Evolutionary conservation across 2,329 filamentous ascomycete species (phyloP), one percentile per base, ranked within the genome.

Genomic region (Alternaria gaisen): DNA sequence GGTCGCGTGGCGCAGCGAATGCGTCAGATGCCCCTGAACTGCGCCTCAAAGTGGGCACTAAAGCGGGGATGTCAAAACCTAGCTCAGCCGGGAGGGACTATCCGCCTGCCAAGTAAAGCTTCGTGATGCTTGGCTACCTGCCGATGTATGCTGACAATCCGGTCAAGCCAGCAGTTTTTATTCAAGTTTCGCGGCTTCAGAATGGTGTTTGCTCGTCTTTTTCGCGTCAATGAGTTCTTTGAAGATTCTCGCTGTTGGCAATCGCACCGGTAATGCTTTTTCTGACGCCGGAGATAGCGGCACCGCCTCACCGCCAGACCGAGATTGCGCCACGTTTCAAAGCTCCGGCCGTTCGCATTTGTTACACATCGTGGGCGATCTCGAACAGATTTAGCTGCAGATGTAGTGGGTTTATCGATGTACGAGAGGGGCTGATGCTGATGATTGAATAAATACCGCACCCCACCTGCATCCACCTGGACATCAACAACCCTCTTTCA

Each of bases 371-470:
- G 20, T 50, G 26, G 24, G 18, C 38, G 41, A 40, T 62, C 54
- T 51, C 55, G 48, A 44, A 55, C 26, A 36, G 24, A 43, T 38
- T 40, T 44, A 56, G 57, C 46, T 60, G 57, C 44, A 43, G 52
- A 26, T 51, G 36, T 34, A 38, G 32, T 53, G 56, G 30, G 11
- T 11, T 16, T 18, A 48, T 48, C 34, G 20, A 50, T 38, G 46
- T 30, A 11, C 34, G 36, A 50, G 46, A 50, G 30, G 46, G 46
- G 30, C 20, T 24, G 20, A 26, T 3, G 20, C 7, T 8, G 32
- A 50, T 24, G 30, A 38, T 38, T 34, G 24, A 41, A 65, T 62
- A 67, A 67, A 67, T 67, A 50, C 48, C 61, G 53, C 63, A 56
- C 14, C 32, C 24, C 24, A 8, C 24, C 24, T 26, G 24, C 24